Conservation (phyloP, 352 stramenopile species). For the Phytophthora rubi region DNA sequence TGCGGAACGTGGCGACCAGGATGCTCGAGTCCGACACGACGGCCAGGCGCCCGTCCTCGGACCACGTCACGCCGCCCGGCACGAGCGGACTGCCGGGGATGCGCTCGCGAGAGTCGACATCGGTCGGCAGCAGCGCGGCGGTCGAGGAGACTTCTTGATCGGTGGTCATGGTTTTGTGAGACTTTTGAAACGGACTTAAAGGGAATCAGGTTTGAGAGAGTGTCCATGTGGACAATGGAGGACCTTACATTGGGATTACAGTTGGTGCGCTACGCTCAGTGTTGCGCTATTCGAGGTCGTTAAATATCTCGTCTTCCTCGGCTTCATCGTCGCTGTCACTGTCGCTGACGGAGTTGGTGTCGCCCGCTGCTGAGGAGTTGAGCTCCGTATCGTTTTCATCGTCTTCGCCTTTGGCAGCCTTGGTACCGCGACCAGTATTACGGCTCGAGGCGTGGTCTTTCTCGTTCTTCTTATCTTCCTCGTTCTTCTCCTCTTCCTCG, state of each 20-base stretch:
- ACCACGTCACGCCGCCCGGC: conserved; percentile 69
- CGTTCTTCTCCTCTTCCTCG: not conserved
- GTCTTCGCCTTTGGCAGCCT: not conserved
- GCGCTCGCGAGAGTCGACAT: conserved; percentile 64
- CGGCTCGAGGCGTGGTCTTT: not conserved
- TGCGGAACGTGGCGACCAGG: conserved; percentile 82
- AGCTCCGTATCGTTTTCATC: not conserved
- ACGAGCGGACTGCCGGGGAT: conserved; percentile 77
- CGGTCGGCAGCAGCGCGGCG: conserved; percentile 27
- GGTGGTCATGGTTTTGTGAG: conserved; percentile 24
- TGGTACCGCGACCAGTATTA: not conserved
- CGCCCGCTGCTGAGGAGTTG: not conserved
- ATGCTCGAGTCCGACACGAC: conserved; percentile 78
- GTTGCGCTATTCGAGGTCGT: conserved; percentile 22
- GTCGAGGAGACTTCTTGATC: conserved; percentile 12
- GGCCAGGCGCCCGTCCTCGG: conserved; percentile 73
- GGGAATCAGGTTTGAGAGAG: not conserved
- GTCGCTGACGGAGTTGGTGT: not conserved
- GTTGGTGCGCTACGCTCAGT: not conserved
- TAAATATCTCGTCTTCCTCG: conserved; percentile 28
- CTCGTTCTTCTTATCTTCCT: not conserved
- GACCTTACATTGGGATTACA: not conserved
- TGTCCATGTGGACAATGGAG: conserved; percentile 14
- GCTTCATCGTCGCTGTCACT: conserved; percentile 9
- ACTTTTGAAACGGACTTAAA: not conserved